These are phyloP conservation scores for Colletotrichum lentis DNA, from an alignment of 2,329 filamentous ascomycete species.

Conservation along the genomic window DNA sequence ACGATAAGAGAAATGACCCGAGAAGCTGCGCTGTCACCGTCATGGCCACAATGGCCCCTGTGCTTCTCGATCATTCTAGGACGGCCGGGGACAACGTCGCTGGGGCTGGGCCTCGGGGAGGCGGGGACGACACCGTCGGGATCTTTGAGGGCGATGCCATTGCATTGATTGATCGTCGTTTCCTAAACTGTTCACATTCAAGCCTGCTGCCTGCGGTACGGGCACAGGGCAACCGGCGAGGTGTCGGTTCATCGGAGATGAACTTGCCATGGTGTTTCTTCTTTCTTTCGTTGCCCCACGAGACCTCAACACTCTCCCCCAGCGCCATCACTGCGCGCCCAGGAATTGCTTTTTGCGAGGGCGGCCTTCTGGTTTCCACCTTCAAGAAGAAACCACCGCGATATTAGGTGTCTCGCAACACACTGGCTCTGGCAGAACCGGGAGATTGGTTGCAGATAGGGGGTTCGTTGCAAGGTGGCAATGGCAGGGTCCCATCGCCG, in stretches of 20 bases:
- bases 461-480: constrained; percentile 12
- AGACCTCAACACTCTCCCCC: background rate
- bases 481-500: constrained; percentile 2
- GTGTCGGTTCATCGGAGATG: background rate
- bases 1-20: constrained; percentile 19
- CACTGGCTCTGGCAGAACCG: constrained; percentile 19
- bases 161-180: constrained; percentile 10
- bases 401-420: constrained; percentile 15
- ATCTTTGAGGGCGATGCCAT: background rate
- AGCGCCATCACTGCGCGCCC: background rate
- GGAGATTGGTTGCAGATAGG: constrained; percentile 24
- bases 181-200: no score
- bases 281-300: background rate
- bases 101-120: constrained; percentile 1
- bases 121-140: background rate
- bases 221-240: background rate
- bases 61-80: constrained; percentile 1
- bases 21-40: background rate
- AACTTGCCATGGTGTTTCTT: background rate
- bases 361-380: no score
- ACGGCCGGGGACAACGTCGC: background rate
- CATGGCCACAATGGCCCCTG: constrained; percentile 20
- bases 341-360: constrained; percentile 24
- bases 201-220: background rate
- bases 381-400: background rate